Base-by-base conservation (phyloP, 768 basidiomycete species). In the Fistulinella prunicolor region DNA sequence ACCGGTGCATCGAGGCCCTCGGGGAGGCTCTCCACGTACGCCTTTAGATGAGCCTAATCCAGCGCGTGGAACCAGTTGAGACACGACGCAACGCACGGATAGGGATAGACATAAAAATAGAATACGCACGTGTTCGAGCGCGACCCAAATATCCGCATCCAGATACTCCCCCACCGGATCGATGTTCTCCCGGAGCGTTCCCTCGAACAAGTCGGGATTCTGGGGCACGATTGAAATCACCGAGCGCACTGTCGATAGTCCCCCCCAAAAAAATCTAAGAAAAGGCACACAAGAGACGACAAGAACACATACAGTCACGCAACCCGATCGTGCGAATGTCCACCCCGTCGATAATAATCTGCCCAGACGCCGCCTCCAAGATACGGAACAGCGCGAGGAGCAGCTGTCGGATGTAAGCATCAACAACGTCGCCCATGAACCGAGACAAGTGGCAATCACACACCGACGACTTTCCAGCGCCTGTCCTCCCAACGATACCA, bases 191-290 rank as follows among this genome's bases (percentile, higher is more conserved):
- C 91, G 79, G 13, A 92, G 66, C 0, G 83, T 83, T 4, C 86
- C 86, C 60, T 84, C 82, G 52, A 85, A 85, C 20, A 86, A 59
- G 60, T 85, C 83, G 3, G 82, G 80, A 52, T 71, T 83, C 65
- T 94, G 91, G 2, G 91, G 91, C 14, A 94, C 90, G 60, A 94
- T 94, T 3, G 88, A 86, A 48, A 94, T 82, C 28, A 76, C 76
- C 4, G 85, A 85, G 9, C 89, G 82, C 40, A 92, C 88, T 56
- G 41, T 48, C n/a, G 14, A 26, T 2, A 12, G 9, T n/a, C n/a
- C n/a, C n/a, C n/a, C n/a, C n/a, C n/a, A n/a, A n/a, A n/a, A n/a
- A n/a, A n/a, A n/a, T n/a, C n/a, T n/a, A n/a, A n/a, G n/a, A n/a
- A n/a, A n/a, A n/a, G n/a, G n/a, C n/a, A n/a, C n/a, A n/a, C n/a